Evolutionary conservation across 2,329 filamentous ascomycete genomes (phyloP).

Genomic region (Lecanosticta acicola): DNA sequence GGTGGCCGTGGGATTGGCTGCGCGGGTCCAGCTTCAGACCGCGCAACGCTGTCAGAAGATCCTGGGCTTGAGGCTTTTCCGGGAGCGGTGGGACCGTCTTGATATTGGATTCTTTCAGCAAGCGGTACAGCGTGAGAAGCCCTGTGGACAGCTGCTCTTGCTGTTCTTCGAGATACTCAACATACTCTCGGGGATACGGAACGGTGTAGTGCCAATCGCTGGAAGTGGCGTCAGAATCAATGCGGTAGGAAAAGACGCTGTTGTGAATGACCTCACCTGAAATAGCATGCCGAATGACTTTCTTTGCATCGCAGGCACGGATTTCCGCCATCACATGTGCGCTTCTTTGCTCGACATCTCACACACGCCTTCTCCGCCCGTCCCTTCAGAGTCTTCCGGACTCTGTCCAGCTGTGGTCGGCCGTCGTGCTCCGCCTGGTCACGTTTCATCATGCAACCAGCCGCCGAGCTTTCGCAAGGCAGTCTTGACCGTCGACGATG

Average conservation of each 20-base stretch:
- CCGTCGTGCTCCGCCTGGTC: slow-evolving; percentile 11
- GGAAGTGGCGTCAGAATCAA: neutral
- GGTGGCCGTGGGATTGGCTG: neutral
- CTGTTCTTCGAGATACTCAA: slow-evolving; percentile 20
- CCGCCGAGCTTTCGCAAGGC: too few species aligned
- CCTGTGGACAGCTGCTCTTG: slow-evolving; percentile 19
- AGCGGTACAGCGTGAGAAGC: slow-evolving; percentile 16
- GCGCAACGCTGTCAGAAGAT: slow-evolving; percentile 13
- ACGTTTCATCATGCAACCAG: slow-evolving; percentile 11
- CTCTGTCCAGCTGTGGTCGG: slow-evolving; percentile 16
- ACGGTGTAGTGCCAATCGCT: slow-evolving; percentile 22
- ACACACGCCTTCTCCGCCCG: slow-evolving; percentile 20
- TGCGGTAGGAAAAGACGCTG: neutral
- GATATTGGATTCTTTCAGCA: slow-evolving; percentile 19
- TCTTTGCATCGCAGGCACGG: slow-evolving; percentile 20
- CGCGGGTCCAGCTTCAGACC: slow-evolving; percentile 8
- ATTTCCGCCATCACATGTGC: slow-evolving; percentile 19
- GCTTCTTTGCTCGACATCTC: slow-evolving; percentile 21
- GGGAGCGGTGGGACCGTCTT: slow-evolving; percentile 16
- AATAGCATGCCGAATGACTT: slow-evolving; percentile 20
- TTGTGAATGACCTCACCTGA: slow-evolving; percentile 12
- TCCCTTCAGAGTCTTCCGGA: slow-evolving; percentile 17
- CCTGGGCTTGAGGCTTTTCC: slow-evolving; percentile 17
- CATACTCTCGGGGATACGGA: slow-evolving; percentile 20
- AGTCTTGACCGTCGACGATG: too few species aligned